phyloP scores from a whole-genome alignment of 75 land plant genomes.

The Picea sitchensis region DNA sequence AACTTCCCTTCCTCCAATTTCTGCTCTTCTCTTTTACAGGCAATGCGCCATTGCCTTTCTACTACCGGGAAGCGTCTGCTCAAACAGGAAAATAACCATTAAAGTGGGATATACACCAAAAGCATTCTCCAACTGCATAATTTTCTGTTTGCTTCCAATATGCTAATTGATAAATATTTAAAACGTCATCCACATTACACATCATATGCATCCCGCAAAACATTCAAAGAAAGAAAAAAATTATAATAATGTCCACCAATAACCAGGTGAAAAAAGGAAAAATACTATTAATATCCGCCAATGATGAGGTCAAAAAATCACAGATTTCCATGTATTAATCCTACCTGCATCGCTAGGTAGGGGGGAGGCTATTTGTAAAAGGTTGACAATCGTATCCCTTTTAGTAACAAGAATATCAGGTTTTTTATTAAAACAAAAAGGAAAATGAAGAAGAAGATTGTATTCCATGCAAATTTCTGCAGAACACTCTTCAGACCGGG shows the following conservation, averaged over 20 bases:
- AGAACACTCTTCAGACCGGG: neutral
- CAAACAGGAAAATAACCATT: neutral
- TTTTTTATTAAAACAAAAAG: too few relatives aligned
- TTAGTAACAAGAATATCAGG: too few relatives aligned
- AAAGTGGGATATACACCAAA: neutral
- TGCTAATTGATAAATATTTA: neutral
- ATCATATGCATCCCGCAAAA: neutral
- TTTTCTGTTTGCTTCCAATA: neutral
- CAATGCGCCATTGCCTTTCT: constrained; percentile 74
- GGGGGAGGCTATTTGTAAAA: neutral
- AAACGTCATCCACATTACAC: too few relatives aligned
- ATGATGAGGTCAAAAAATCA: too few relatives aligned
- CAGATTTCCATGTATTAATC: too few relatives aligned
- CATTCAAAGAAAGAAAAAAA: neutral
- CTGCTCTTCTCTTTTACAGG: constrained; percentile 42
- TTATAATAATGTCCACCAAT: neutral
- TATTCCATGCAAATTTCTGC: neutral
- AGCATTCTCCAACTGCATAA: neutral
- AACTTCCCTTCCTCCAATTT: constrained; percentile 7
- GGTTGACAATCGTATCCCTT: too few relatives aligned
- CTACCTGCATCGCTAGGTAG: too few relatives aligned
- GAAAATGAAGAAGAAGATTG: too few relatives aligned
- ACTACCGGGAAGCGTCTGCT: constrained; percentile 93
- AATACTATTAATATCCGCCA: too few relatives aligned
- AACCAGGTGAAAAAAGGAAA: neutral